Conservation (phyloP, 1,139 yeast species). For the Kodamaea plutei region DNA sequence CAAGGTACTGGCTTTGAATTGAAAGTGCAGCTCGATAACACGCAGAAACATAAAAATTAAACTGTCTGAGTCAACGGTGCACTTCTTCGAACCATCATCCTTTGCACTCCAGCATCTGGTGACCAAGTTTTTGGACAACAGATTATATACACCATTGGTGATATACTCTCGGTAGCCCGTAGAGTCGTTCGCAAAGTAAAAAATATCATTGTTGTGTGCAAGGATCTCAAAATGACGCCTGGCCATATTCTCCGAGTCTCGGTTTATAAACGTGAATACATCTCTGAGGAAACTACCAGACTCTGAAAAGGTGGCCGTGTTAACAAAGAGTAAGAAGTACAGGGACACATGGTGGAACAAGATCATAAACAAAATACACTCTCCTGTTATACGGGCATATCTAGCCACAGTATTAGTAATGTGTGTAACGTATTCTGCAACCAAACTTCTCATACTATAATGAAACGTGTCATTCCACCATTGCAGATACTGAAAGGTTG, state of each 20-base stretch:
- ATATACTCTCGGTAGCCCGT: conserved; percentile 6
- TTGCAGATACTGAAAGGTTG: conserved; percentile 23
- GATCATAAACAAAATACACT: conserved; percentile 16
- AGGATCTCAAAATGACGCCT: conserved; percentile 12
- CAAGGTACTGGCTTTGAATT: conserved; percentile 9
- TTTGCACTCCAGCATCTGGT: conserved; percentile 1
- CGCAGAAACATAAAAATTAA: conserved; percentile 29
- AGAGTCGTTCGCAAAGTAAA: conserved; percentile 12
- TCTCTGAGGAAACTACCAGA: conserved; percentile 29
- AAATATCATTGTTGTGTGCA: conserved; percentile 11
- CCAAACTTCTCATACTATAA: conserved; percentile 1
- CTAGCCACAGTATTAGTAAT: conserved; percentile 1
- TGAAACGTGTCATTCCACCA: conserved; percentile 21
- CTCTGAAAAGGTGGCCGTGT: conserved; percentile 23
- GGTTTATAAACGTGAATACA: conserved; percentile 23
- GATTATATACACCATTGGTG: conserved; percentile 5
- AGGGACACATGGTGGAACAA: conserved; percentile 17
- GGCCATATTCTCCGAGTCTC: conserved; percentile 14
- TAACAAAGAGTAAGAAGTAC: conserved; percentile 23
- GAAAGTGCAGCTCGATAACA: conserved; percentile 18
- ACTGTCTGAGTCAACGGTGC: conserved; percentile 11
- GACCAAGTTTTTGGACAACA: conserved; percentile 6
- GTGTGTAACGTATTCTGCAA: conserved; percentile 2
- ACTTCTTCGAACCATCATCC: conserved; percentile 3
- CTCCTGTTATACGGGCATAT: conserved; percentile 5